phyloP scores from a whole-genome alignment of 1,139 yeast genomes.

The Yamadazyma atlantica region DNA sequence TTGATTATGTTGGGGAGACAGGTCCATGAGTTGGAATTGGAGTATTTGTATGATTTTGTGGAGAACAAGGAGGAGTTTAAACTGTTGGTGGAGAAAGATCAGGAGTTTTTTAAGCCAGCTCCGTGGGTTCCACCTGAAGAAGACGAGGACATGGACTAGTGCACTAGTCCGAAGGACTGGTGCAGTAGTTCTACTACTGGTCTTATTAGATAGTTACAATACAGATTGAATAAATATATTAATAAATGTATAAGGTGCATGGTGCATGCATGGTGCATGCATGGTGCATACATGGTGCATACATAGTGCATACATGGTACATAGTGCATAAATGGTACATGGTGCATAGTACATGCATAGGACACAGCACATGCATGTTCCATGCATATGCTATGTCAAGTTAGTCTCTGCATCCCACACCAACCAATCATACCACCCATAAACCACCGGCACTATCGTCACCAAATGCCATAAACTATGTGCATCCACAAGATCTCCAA shows the following conservation, averaged over 20 bases:
- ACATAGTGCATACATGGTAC: too few relatives aligned
- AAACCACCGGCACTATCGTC: constrained; percentile 61
- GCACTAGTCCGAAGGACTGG: neutral
- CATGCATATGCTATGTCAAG: too few relatives aligned
- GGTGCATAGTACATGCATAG: too few relatives aligned
- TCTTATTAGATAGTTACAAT: too few relatives aligned
- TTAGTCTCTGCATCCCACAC: constrained; percentile 46
- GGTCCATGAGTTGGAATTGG: constrained; percentile 90
- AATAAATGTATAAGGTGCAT: too few relatives aligned
- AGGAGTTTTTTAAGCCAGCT: constrained; percentile 69
- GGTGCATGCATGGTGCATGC: too few relatives aligned
- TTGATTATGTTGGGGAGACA: constrained; percentile 88
- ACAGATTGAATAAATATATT: too few relatives aligned
- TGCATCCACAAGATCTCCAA: constrained; percentile 72
- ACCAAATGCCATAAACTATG: constrained; percentile 92
- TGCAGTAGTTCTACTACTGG: neutral
- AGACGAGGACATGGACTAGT: constrained; percentile 17
- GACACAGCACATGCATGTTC: too few relatives aligned
- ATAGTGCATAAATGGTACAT: too few relatives aligned
- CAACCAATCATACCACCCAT: constrained; percentile 51
- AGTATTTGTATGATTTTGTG: constrained; percentile 76
- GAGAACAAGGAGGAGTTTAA: constrained; percentile 63
- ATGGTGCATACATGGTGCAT: too few relatives aligned
- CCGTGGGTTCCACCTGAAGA: constrained; percentile 45
- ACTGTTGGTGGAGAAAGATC: constrained; percentile 62